Percentiles rank a stretch among this genome's conserved stretches.
These are phyloP conservation scores for Capsicum baccatum DNA, from an alignment of 257 asterid genomes.

Conservation along the genomic window DNA sequence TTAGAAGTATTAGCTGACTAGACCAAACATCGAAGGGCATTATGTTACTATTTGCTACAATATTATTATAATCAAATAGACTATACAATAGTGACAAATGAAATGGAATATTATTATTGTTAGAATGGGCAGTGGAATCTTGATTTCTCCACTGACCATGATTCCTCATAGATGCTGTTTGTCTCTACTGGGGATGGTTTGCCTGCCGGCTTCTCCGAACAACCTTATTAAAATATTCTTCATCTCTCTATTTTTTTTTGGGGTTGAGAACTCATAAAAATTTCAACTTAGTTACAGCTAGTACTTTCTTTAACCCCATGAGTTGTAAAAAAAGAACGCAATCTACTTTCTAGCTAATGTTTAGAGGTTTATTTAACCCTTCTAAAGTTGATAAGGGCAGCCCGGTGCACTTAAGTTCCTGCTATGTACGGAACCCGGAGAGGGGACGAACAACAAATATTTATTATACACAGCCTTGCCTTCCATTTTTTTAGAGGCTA, in stretches of 20 bases:
- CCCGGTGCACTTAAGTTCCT: too few species aligned
- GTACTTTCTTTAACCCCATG: not conserved
- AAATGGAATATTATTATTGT: not conserved
- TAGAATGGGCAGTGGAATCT: slow-evolving; percentile 18
- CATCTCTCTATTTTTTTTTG: not conserved
- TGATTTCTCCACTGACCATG: not conserved
- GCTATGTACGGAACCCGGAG: too few species aligned
- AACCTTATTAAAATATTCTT: not conserved
- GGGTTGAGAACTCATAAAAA: not conserved
- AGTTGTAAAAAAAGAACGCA: too few species aligned
- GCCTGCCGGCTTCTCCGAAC: not conserved
- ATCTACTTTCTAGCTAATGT: too few species aligned
- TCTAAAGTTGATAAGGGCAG: too few species aligned
- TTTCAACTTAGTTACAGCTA: not conserved
- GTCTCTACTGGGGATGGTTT: not conserved
- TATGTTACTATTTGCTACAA: not conserved
- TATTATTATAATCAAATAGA: slow-evolving; percentile 1
- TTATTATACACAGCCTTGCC: too few species aligned
- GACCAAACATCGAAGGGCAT: not conserved
- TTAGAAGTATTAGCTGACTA: not conserved
- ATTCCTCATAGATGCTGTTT: slow-evolving; percentile 10
- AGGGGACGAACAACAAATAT: too few species aligned
- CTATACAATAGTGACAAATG: slow-evolving; percentile 17
- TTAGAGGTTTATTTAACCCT: too few species aligned
- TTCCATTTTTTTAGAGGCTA: too few species aligned